These are phyloP conservation scores for Samsoniella hepiali DNA, from an alignment of 2,329 filamentous ascomycete genomes.

Conservation along the genomic window DNA sequence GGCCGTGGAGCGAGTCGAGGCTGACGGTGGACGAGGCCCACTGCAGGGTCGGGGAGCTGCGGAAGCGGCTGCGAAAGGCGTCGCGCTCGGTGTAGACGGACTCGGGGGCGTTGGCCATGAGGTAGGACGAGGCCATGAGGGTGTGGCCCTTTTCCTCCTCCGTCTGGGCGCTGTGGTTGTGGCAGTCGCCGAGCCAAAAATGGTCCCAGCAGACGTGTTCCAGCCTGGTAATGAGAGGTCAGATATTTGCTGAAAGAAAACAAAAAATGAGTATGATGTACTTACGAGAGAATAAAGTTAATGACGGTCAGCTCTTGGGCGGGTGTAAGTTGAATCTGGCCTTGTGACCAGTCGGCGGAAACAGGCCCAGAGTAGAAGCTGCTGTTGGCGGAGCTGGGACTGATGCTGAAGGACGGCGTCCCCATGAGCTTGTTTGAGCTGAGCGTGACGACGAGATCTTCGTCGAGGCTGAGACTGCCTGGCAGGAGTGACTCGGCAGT, in stretches of 20 bases:
- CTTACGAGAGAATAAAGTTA: conserved; percentile 54
- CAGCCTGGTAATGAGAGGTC: conserved; percentile 34
- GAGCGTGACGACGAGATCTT: conserved; percentile 41
- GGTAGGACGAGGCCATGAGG: conserved; percentile 43
- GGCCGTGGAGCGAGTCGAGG: conserved; percentile 41
- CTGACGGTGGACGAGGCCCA: conserved; percentile 42
- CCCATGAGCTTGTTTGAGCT: conserved; percentile 40
- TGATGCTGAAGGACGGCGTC: conserved; percentile 43
- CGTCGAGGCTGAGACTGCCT: conserved; percentile 35
- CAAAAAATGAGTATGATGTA: background rate
- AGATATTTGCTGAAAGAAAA: too few species aligned
- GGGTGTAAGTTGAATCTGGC: conserved; percentile 30
- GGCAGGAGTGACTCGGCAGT: conserved; percentile 4
- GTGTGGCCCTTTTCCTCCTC: conserved; percentile 38
- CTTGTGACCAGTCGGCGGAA: conserved; percentile 21
- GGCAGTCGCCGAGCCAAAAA: conserved; percentile 41
- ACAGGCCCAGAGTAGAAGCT: conserved; percentile 23
- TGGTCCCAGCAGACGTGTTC: conserved; percentile 54
- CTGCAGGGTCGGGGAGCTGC: conserved; percentile 27
- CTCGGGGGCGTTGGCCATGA: conserved; percentile 39
- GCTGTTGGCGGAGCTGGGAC: conserved; percentile 25
- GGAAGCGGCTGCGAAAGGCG: conserved; percentile 23
- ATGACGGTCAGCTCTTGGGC: conserved; percentile 45
- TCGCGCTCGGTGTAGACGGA: conserved; percentile 31
- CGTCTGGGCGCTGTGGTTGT: conserved; percentile 30